Base-by-base conservation (phyloP, 139 green algal genomes). In the Tetraselmis striata region DNA sequence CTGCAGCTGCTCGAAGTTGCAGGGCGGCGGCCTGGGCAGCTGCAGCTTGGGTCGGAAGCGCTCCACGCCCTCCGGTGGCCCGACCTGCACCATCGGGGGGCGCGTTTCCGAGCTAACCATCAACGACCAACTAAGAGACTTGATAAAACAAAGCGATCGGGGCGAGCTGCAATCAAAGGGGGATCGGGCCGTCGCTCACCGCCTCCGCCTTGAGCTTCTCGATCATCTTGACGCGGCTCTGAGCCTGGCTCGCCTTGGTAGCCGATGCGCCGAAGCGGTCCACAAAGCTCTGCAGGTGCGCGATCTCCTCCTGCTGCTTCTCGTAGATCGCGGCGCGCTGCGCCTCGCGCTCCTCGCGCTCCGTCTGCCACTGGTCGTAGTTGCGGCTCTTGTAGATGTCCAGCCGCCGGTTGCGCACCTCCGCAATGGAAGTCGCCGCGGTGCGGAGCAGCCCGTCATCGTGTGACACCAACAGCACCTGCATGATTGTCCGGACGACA, bases 381-480 rank as follows among this genome's bases (percentile, higher is more conserved):
- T 67, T 87, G 32, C 92, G 59, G 23, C 30, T 87, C 22, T 78
- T 79, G 82, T 94, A 96, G 77, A 87, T 83, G 83, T 95, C 86
- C 78, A 96, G 87, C 85, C 88, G 85, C n/a, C 76, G 30, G 31
- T 84, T 86, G 22, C 92, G 93, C 2, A 92, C 86, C 81, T 91
- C 87, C 26, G 86, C 84, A 11, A 91, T 91, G 31, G 58, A 82
- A 2, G 74, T 77, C 74, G 74, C 74, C 74, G 29, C 84, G 81
- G 77, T 88, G 31, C 76, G 76, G 81, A 96, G 85, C 32, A 96
- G 88, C 30, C 79, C 84, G 79, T 93, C 86, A 67, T 95, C 91
- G 88, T 96, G 93, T 0, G 80, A 90, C 32, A 96, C 92, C 27
- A 95, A 86, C 0, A 96, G 32, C 26, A 93, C n/a, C n/a, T n/a